phyloP scores from a whole-genome alignment of 2,329 filamentous ascomycete species.

The Macrophomina phaseolina region DNA sequence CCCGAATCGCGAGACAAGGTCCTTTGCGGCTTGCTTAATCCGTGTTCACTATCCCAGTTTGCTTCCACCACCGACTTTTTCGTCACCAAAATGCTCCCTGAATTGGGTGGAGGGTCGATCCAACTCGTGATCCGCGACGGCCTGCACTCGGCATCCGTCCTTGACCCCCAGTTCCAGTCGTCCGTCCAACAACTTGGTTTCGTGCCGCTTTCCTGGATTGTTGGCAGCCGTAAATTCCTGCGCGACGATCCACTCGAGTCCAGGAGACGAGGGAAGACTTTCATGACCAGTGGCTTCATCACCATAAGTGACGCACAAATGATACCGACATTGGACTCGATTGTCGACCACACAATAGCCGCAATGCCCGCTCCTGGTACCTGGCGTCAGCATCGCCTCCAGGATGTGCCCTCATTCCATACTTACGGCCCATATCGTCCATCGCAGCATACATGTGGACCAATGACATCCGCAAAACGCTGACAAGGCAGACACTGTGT shows the following conservation, averaged over 20 bases:
- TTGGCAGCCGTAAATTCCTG: conserved; percentile 6
- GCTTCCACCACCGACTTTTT: conserved; percentile 23
- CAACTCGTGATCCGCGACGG: conserved; percentile 10
- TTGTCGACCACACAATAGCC: conserved; percentile 43
- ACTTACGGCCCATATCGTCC: conserved; percentile 29
- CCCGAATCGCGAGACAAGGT: neutral
- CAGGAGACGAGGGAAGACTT: conserved; percentile 65
- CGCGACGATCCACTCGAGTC: conserved; percentile 3
- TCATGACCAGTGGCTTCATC: conserved; percentile 66
- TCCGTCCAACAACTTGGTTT: neutral
- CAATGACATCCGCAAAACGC: conserved; percentile 42
- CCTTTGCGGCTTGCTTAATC: neutral
- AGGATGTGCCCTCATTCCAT: too few relatives aligned
- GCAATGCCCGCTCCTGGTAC: conserved; percentile 10
- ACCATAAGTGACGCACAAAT: conserved; percentile 84
- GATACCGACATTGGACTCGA: conserved; percentile 86
- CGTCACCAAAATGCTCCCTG: conserved; percentile 17
- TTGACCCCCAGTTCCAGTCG: conserved; percentile 11
- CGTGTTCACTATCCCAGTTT: neutral
- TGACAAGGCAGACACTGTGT: conserved; percentile 40
- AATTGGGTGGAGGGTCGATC: neutral
- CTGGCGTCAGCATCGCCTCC: neutral
- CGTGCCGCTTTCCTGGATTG: neutral
- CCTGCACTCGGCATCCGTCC: conserved; percentile 3
- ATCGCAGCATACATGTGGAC: conserved; percentile 37